These are phyloP conservation scores for Coemansia sp. DNA, from an alignment of 192 early-diverging fungal genomes.

Conservation along the genomic window DNA sequence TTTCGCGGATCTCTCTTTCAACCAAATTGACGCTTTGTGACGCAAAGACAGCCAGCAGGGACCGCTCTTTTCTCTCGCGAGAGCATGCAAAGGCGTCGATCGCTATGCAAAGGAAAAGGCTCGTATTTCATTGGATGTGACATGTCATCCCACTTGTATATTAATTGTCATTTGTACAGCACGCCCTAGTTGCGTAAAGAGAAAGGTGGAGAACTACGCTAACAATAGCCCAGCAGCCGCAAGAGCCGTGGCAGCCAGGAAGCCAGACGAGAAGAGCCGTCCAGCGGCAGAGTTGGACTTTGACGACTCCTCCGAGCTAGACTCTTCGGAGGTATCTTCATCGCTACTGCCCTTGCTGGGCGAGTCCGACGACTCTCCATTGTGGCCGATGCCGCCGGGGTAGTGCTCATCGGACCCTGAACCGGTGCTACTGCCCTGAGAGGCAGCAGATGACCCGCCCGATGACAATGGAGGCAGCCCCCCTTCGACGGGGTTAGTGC, in stretches of 20 bases:
- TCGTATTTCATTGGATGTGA: neutral
- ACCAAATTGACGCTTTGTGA: neutral
- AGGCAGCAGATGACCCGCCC: neutral
- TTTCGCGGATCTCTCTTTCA: neutral
- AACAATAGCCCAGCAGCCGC: conserved; percentile 1
- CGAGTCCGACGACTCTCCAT: conserved; percentile 1
- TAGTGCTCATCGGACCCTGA: neutral
- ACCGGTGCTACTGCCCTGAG: conserved; percentile 1
- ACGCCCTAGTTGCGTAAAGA: neutral
- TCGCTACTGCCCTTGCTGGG: neutral
- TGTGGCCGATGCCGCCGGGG: conserved; percentile 13
- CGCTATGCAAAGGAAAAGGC: neutral
- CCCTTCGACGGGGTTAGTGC: neutral
- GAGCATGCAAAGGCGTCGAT: neutral
- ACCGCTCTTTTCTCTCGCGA: neutral
- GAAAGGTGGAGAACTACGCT: neutral
- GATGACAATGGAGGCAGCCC: neutral
- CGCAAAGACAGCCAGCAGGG: neutral
- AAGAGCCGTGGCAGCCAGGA: neutral
- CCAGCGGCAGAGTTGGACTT: conserved; percentile 4
- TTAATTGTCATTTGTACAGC: neutral
- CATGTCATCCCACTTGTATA: neutral
- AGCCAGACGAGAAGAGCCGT: neutral
- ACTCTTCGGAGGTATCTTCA: neutral
- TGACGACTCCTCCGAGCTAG: neutral